Conservation (phyloP, 176 grass and related monocot species). For the Musa acuminata region DNA sequence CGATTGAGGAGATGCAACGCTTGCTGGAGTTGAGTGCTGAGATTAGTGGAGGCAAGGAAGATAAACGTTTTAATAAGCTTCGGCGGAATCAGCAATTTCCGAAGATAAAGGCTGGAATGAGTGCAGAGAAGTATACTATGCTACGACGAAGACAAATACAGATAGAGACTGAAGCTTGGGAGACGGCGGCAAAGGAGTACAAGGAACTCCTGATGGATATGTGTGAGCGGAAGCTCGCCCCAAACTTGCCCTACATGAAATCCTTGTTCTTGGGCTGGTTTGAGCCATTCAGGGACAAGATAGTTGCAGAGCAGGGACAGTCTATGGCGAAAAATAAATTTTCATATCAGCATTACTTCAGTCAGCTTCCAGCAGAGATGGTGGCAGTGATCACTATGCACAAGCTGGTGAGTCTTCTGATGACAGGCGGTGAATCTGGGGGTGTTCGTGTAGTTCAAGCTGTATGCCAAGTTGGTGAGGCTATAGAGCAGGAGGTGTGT, state of each 20-base stretch:
- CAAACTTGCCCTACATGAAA: slow-evolving; percentile 87
- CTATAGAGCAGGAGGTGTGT: slow-evolving; percentile 78
- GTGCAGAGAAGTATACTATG: slow-evolving; percentile 25
- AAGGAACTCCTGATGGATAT: slow-evolving; percentile 69
- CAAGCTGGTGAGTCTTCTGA: slow-evolving; percentile 90
- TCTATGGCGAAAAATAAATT: slow-evolving; percentile 12
- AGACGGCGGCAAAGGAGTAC: slow-evolving; percentile 85
- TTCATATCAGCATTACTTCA: slow-evolving; percentile 31
- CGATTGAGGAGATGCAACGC: neutral
- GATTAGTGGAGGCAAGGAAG: neutral
- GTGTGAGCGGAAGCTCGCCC: slow-evolving; percentile 86
- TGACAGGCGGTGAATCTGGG: slow-evolving; percentile 45
- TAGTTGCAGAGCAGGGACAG: slow-evolving; percentile 48
- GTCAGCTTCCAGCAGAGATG: slow-evolving; percentile 69
- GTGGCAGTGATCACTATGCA: slow-evolving; percentile 99
- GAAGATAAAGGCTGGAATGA: slow-evolving; percentile 33
- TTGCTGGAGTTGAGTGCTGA: slow-evolving; percentile 12
- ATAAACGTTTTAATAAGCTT: neutral
- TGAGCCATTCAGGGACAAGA: slow-evolving; percentile 68
- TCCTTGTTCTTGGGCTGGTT: slow-evolving; percentile 96
- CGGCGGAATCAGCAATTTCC: neutral
- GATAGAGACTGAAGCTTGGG: slow-evolving; percentile 88
- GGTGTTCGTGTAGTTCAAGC: slow-evolving; percentile 65
- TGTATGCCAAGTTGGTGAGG: slow-evolving; percentile 51
- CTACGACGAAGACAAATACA: slow-evolving; percentile 65